Base-by-base conservation (phyloP, 495 filamentous ascomycete species). In the Chaetomidium leptoderma region DNA sequence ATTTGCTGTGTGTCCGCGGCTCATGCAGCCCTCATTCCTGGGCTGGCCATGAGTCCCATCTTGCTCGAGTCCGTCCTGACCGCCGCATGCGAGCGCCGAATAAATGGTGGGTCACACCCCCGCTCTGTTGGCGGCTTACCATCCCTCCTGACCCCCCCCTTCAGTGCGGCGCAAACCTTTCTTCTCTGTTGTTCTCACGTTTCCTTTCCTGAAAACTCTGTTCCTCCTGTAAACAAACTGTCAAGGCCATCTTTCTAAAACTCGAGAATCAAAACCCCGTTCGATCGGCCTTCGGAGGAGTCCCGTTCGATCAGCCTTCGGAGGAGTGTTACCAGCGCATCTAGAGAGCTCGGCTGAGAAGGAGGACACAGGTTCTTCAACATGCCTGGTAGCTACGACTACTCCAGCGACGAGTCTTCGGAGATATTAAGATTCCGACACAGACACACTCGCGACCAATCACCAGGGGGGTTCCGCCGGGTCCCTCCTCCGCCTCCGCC, bases 31-130 rank as follows among this genome's bases (percentile, higher is more conserved):
- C 40, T 51, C 58, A 56, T 52, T 43, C 51, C 52, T 55, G 33
- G 21, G 36, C 37, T 19, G 35, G 21, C 16, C 4, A 13, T 23
- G 32, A 1, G 21, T 36, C 16, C 32, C 56, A 24, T 52, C 37
- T 27, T 52, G 37, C 56, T 29, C 29, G 37, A 58, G 37, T 32
- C 48, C 46, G 35, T 51, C 51, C 57, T 58, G 61, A 62, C 57
- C 58, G 51, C 59, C 52, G 37, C 52, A 42, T 9, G 58, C 44
- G 53, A 55, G 37, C 62, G 45, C 59, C 61, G 61, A 66, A 66
- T 66, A 70, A 68, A 68, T 64, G 69, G 65, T 68, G 65, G 67
- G 65, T 66, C 66, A 64, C 65, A 64, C 63, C 69, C 59, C 68
- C 68, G 64, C 68, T 63, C 58, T 54, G 62, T 52, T 62, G 58